A percentile compares a stretch with the other conserved stretches of the same genome.
phyloP scores from a whole-genome alignment of 1,284 basidiomycete species.

The Peniophora sp. region DNA sequence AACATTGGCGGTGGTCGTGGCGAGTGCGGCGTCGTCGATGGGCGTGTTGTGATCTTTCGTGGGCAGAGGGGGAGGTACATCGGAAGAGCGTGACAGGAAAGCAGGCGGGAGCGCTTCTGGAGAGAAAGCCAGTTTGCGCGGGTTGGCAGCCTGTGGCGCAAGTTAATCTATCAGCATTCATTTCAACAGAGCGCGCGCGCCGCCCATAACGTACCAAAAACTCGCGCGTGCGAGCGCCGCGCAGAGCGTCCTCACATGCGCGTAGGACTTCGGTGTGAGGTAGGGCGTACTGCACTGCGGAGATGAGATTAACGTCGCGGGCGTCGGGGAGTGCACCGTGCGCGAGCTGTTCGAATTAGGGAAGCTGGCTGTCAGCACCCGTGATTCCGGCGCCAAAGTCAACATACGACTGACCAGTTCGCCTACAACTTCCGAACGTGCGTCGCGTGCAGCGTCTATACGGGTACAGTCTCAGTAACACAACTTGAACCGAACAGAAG shows the following conservation, averaged over 20 bases:
- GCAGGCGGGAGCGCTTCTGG: constrained; percentile 11
- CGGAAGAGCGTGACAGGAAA: constrained; percentile 3
- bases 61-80: not conserved
- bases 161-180: not conserved
- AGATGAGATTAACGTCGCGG: constrained; percentile 59
- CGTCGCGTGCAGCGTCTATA: constrained; percentile 67
- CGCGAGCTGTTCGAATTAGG: constrained; percentile 31
- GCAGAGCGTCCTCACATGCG: constrained; percentile 59
- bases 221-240: constrained; percentile 50
- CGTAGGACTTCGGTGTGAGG: constrained; percentile 54
- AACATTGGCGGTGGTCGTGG: constrained; percentile 21
- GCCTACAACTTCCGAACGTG: constrained; percentile 51
- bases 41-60: constrained; percentile 3
- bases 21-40: constrained; percentile 24
- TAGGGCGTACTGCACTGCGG: constrained; percentile 59
- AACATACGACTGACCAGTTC: constrained; percentile 40
- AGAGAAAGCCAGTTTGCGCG: constrained; percentile 13
- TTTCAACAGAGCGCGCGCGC: not conserved
- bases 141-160: constrained; percentile 15
- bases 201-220: constrained; percentile 33
- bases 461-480: constrained; percentile 4
- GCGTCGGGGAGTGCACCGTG: constrained; percentile 66
- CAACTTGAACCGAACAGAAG: constrained; percentile 2
- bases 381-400: constrained; percentile 1
- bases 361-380: not conserved